Conservation (phyloP, 768 basidiomycete genomes). For the Amanita inopinata region DNA sequence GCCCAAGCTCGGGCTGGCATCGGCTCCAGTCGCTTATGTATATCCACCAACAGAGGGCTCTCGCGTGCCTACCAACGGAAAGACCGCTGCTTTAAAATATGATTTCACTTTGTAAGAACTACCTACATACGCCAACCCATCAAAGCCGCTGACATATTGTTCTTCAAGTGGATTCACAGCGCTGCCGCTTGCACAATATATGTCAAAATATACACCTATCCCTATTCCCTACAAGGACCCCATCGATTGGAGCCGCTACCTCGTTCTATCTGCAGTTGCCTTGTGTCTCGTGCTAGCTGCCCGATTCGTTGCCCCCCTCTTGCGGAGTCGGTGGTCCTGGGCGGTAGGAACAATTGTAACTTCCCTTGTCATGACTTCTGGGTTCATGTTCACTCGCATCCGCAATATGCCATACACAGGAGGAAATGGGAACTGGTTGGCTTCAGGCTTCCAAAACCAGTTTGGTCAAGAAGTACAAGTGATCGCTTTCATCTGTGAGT, state of each 20-base stretch:
- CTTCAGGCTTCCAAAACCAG: constrained; percentile 81
- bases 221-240: constrained; percentile 79
- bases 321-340: constrained; percentile 74
- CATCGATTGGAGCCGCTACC: constrained; percentile 57
- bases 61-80: constrained; percentile 47
- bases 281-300: constrained; percentile 41
- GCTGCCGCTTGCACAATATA: constrained; percentile 61
- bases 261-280: constrained; percentile 33
- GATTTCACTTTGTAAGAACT: constrained; percentile 64
- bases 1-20: constrained; percentile 62
- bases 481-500: constrained; percentile 77
- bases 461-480: constrained; percentile 91
- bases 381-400: constrained; percentile 96
- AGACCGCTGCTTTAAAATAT: constrained; percentile 50
- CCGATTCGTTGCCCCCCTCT: constrained; percentile 53
- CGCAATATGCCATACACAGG: constrained; percentile 65
- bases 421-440: constrained; percentile 68
- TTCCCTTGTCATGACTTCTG: constrained; percentile 79
- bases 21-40: constrained; percentile 78
- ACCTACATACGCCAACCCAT: not conserved
- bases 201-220: constrained; percentile 67
- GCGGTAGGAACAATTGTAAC: constrained; percentile 46
- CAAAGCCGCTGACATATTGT: not conserved
- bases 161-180: constrained; percentile 71
- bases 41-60: constrained; percentile 69